Percentiles rank a stretch among this genome's conserved stretches.
phyloP scores from a whole-genome alignment of 176 grass and related monocot genomes.

The Thinopyrum elongatum region DNA sequence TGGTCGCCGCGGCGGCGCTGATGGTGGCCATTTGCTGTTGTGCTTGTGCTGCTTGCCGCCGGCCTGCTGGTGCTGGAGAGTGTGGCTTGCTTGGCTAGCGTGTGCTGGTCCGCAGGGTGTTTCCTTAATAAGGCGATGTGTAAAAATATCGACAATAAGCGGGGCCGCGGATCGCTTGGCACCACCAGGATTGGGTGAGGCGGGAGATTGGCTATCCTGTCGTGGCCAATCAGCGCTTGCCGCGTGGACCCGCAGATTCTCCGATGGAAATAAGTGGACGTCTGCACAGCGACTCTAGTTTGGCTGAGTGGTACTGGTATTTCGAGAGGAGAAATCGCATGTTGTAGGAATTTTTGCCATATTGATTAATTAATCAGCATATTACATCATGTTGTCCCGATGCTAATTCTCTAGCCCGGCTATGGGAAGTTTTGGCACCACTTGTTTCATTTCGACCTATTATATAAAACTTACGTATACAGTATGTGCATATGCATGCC shows the following conservation, averaged over 20 bases:
- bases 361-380: no score
- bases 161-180: slow-evolving; percentile 40
- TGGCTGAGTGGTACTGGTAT: background rate
- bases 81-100: slow-evolving; percentile 23
- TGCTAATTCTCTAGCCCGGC: background rate
- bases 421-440: no score
- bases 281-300: background rate
- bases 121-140: slow-evolving; percentile 31
- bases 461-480: no score
- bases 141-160: slow-evolving; percentile 28
- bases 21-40: slow-evolving; percentile 62
- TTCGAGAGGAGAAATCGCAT: background rate
- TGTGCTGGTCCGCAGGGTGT: slow-evolving; percentile 11
- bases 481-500: no score
- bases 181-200: slow-evolving; percentile 51
- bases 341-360: no score
- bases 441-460: no score
- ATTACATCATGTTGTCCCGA: background rate
- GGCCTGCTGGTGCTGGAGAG: background rate
- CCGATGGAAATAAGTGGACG: background rate
- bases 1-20: slow-evolving; percentile 51
- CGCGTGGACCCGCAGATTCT: slow-evolving; percentile 41
- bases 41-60: slow-evolving; percentile 6
- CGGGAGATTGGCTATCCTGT: slow-evolving; percentile 53
- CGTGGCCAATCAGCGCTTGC: slow-evolving; percentile 29